Evolutionary conservation across 352 stramenopile species (phyloP).

Genomic region (Aphanomyces invadans): DNA sequence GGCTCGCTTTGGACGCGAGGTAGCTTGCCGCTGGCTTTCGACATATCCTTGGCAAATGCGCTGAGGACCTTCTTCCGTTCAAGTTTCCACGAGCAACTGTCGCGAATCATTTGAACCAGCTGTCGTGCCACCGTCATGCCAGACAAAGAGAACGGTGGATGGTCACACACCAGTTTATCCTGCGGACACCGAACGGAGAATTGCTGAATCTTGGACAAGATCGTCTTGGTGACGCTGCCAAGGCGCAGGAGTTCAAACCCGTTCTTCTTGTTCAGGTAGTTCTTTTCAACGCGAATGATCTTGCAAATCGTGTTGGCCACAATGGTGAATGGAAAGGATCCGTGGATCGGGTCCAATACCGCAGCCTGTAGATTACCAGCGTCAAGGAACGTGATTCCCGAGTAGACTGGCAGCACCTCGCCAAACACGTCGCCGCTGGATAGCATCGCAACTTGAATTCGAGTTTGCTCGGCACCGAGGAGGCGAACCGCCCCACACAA

Average conservation of each 20-base stretch:
- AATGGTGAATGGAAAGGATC: conserved; percentile 12
- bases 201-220: conserved; percentile 11
- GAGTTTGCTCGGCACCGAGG: neutral
- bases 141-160: neutral
- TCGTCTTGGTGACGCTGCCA: neutral
- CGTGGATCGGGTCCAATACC: conserved; percentile 13
- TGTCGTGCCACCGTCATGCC: neutral
- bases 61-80: conserved; percentile 18
- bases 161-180: conserved; percentile 11
- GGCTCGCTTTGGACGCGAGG: conserved; percentile 4
- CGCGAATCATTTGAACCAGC: conserved; percentile 14
- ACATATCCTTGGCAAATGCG: conserved; percentile 2
- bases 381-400: too few species aligned
- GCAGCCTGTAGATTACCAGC: too few species aligned
- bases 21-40: conserved; percentile 7
- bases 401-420: neutral
- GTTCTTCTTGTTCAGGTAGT: conserved; percentile 8
- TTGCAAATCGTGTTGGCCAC: conserved; percentile 7
- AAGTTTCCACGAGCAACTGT: conserved; percentile 14
- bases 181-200: conserved; percentile 12
- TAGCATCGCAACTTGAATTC: conserved; percentile 10
- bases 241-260: conserved; percentile 14
- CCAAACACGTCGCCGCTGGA: conserved; percentile 19
- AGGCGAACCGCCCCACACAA: conserved; percentile 5
- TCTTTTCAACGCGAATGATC: conserved; percentile 16